Evolutionary conservation across 2,329 filamentous ascomycete species (phyloP).

Genomic region (Penicillium crustosum): DNA sequence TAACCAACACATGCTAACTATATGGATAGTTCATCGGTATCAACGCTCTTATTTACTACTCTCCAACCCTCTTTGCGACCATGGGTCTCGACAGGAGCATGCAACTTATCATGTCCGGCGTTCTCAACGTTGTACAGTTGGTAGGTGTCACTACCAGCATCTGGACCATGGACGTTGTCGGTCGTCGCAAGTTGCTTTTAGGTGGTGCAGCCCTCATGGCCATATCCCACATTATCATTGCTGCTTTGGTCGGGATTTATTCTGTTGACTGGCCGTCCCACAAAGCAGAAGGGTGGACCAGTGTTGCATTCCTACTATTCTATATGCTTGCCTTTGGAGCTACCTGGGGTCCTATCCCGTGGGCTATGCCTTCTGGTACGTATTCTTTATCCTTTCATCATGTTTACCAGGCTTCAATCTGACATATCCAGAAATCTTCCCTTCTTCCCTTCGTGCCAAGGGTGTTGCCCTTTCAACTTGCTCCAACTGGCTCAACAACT

Average conservation of each 20-base stretch:
- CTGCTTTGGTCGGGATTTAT: conserved; percentile 56
- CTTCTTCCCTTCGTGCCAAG: conserved; percentile 60
- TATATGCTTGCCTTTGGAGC: conserved; percentile 64
- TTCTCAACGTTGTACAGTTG: conserved; percentile 53
- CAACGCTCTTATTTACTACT: conserved; percentile 61
- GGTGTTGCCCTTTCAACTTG: conserved; percentile 65
- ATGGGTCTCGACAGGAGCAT: conserved; percentile 48
- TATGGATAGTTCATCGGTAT: conserved; percentile 48
- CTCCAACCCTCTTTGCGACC: conserved; percentile 58
- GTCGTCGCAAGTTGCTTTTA: conserved; percentile 50
- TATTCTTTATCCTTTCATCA: neutral
- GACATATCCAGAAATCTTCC: conserved; percentile 61
- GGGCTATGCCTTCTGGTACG: conserved; percentile 43
- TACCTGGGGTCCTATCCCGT: conserved; percentile 56
- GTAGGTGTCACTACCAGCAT: conserved; percentile 49
- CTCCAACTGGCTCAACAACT: conserved; percentile 65
- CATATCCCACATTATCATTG: conserved; percentile 52
- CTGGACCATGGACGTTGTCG: conserved; percentile 51
- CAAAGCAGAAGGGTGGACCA: conserved; percentile 54
- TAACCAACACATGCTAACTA: conserved; percentile 8
- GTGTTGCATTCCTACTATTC: conserved; percentile 60
- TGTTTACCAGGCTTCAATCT: neutral
- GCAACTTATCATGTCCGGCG: conserved; percentile 55
- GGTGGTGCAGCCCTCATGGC: conserved; percentile 49
- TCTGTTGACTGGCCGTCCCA: conserved; percentile 53